Evolutionary conservation across 257 asterid species (phyloP).

Genomic region (Penstemon davidsonii): DNA sequence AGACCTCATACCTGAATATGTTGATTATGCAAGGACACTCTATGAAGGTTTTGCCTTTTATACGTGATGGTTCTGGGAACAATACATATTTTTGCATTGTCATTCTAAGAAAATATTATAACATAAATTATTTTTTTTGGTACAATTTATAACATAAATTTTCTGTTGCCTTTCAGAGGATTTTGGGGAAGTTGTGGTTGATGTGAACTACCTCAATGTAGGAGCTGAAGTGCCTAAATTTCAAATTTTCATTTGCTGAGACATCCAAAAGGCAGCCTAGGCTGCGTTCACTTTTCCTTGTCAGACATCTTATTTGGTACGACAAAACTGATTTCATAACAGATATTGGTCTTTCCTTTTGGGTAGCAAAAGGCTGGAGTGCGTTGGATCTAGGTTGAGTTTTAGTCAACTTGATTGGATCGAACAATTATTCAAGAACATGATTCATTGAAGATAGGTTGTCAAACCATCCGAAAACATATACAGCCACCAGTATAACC

Average conservation of each 20-base stretch:
- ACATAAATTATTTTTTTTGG: no score
- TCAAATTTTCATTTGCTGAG: conserved; percentile 76
- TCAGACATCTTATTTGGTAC: neutral
- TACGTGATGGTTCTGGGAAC: conserved; percentile 1
- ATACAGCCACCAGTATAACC: no score
- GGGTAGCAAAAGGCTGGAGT: neutral
- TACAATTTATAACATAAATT: neutral
- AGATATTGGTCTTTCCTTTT: neutral
- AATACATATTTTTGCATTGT: conserved; percentile 6
- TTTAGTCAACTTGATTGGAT: neutral
- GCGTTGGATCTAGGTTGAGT: neutral
- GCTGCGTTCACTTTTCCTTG: conserved; percentile 12
- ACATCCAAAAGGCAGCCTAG: conserved; percentile 27
- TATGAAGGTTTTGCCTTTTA: conserved; percentile 63
- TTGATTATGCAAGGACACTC: conserved; percentile 66
- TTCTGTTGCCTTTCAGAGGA: conserved; percentile 51
- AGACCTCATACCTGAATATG: conserved; percentile 83
- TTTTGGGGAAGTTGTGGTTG: conserved; percentile 77
- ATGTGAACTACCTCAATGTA: conserved; percentile 83
- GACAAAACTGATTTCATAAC: neutral
- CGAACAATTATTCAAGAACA: neutral
- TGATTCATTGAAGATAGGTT: neutral
- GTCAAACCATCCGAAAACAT: no score
- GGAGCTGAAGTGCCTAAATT: conserved; percentile 56
- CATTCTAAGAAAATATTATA: neutral